phyloP scores from a whole-genome alignment of 768 basidiomycete species.

The Dictyophora rubrovolvata region DNA sequence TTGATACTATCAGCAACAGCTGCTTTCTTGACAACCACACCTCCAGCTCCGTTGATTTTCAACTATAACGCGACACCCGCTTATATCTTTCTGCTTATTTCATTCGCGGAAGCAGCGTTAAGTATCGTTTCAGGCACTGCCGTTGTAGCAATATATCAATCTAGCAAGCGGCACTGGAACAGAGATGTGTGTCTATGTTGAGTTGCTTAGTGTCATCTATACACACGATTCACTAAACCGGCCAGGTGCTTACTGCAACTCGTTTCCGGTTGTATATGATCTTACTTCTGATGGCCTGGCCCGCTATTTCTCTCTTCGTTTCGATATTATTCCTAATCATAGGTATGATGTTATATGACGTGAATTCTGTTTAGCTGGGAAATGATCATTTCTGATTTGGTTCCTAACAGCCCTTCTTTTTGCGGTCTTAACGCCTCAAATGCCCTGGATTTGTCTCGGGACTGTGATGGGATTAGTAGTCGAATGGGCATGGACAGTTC shows the following conservation, averaged over 20 bases:
- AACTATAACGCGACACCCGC: neutral
- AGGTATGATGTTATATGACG: neutral
- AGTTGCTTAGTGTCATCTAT: neutral
- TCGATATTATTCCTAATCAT: neutral
- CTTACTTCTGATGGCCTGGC: neutral
- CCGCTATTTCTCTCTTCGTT: neutral
- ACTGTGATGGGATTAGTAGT: neutral
- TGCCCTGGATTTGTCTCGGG: neutral
- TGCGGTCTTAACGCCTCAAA: neutral
- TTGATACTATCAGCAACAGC: neutral
- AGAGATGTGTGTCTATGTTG: neutral
- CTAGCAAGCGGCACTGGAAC: neutral
- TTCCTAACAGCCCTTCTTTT: neutral
- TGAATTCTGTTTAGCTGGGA: neutral
- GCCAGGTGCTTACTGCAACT: neutral
- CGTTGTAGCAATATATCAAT: neutral
- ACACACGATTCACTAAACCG: neutral
- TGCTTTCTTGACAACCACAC: neutral
- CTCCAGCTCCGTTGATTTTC: neutral
- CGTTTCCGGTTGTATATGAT: neutral
- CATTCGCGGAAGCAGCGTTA: neutral
- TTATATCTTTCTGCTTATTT: neutral
- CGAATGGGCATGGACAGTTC: neutral
- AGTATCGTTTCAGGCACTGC: neutral
- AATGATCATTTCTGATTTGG: neutral